Conservation (phyloP, 176 grass and related monocot genomes). For the Bolboschoenus planiculmis region DNA sequence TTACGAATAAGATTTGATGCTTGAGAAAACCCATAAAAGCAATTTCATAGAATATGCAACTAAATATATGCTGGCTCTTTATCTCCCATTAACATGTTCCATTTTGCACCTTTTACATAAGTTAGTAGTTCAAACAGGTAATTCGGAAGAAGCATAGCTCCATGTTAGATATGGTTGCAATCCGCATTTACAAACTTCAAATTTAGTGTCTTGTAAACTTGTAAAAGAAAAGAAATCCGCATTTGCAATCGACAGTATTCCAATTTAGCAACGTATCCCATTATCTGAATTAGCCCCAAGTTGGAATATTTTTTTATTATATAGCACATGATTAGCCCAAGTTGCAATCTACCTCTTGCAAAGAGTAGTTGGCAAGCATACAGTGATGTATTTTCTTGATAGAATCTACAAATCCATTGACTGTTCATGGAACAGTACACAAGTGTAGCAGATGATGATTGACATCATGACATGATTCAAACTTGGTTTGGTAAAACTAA, state of each 20-base stretch:
- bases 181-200: background rate
- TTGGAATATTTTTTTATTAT: no score
- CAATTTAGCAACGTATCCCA: background rate
- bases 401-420: background rate
- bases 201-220: background rate
- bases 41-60: background rate
- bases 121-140: background rate
- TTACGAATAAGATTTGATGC: slow-evolving; percentile 1
- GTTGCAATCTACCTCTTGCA: background rate
- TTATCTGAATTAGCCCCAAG: no score
- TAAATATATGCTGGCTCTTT: background rate
- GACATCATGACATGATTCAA: background rate
- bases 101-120: background rate
- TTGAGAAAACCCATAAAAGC: background rate
- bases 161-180: background rate
- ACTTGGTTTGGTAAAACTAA: no score
- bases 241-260: background rate
- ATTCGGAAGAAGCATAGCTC: background rate
- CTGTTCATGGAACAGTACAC: background rate
- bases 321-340: background rate
- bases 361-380: background rate
- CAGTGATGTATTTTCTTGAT: background rate
- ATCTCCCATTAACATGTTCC: background rate
- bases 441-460: background rate
- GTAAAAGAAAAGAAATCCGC: background rate